phyloP scores from a whole-genome alignment of 345 rosid species.

The Atalantia buxifolia region DNA sequence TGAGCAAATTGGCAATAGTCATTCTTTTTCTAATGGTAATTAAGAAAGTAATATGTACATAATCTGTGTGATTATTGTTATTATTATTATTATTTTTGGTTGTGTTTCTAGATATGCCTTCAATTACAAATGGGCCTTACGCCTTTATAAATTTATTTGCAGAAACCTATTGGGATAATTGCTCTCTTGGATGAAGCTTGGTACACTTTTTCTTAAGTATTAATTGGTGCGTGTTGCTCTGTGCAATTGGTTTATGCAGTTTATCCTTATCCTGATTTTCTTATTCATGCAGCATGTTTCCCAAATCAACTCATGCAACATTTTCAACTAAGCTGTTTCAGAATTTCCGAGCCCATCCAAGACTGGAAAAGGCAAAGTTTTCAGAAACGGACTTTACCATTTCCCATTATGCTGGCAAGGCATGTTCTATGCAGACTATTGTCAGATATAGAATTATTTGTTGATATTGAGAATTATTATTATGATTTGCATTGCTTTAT shows the following conservation, averaged over 20 bases:
- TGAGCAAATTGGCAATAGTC: neutral
- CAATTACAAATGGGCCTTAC: constrained; percentile 13
- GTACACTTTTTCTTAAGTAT: constrained; percentile 49
- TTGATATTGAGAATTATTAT: neutral
- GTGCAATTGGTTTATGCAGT: constrained; percentile 24
- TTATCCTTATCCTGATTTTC: constrained; percentile 52
- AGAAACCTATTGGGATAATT: constrained; percentile 98
- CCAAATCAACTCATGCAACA: constrained; percentile 86
- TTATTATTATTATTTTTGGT: neutral
- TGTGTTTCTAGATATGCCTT: constrained; percentile 16
- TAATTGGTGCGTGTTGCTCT: constrained; percentile 41
- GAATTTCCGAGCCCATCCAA: constrained; percentile 50
- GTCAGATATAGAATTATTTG: constrained; percentile 3
- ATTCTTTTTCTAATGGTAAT: neutral
- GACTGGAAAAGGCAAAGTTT: constrained; percentile 90
- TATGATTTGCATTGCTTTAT: constrained; percentile 15
- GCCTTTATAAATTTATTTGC: constrained; percentile 32
- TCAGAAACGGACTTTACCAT: constrained; percentile 90
- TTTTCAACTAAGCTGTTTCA: constrained; percentile 87
- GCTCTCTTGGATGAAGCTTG: constrained; percentile 99
- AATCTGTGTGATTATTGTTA: neutral
- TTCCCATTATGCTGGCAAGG: constrained; percentile 99
- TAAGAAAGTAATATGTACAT: neutral
- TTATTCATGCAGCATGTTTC: constrained; percentile 85
- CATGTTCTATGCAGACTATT: constrained; percentile 31